Evolutionary conservation across 805 yeast genomes (phyloP).

Genomic region (Myxozyma neotropica): DNA sequence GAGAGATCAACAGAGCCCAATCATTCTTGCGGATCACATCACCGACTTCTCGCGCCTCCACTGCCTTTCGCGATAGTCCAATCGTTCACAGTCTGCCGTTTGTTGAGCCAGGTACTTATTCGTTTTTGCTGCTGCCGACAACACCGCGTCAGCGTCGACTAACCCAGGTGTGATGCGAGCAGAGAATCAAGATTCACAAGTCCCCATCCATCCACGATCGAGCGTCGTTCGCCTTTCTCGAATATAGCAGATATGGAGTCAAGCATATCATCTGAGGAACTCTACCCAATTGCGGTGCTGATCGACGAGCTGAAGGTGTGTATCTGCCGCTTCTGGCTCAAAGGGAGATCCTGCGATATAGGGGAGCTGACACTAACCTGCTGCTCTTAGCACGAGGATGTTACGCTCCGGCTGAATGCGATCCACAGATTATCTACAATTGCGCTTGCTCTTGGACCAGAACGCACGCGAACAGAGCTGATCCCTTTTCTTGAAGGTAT

Average conservation of each 20-base stretch:
- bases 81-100: no score
- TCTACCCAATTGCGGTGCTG: constrained; percentile 91
- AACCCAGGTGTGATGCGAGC: not conserved
- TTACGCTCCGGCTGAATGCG: constrained; percentile 88
- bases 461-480: constrained; percentile 84
- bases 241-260: constrained; percentile 4
- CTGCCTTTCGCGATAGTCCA: no score
- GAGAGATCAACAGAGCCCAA: not conserved
- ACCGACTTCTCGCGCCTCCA: no score
- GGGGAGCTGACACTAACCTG: not conserved
- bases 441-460: constrained; percentile 92
- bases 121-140: not conserved
- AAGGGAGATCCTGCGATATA: not conserved
- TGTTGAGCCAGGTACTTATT: not conserved
- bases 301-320: constrained; percentile 85
- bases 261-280: constrained; percentile 49
- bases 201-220: not conserved
- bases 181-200: not conserved
- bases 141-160: not conserved
- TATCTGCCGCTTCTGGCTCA: not conserved
- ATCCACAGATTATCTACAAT: constrained; percentile 93
- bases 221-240: not conserved
- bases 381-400: constrained; percentile 78
- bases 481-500: constrained; percentile 82
- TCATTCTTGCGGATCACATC: no score